phyloP scores from a whole-genome alignment of 2,329 filamentous ascomycete genomes.

The Botrytis fragariae region DNA sequence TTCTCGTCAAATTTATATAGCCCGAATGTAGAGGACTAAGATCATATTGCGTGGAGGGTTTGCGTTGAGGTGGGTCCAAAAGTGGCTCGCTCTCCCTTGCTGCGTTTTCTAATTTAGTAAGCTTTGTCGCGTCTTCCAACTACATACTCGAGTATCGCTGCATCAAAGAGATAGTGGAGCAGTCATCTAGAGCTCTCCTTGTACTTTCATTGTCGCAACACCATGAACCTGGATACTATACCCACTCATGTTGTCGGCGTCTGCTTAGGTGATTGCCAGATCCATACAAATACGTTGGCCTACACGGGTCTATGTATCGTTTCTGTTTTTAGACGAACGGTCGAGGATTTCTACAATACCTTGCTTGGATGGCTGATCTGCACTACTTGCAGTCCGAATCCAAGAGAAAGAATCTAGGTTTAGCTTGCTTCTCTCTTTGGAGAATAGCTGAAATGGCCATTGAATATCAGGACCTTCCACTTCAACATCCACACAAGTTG shows the following conservation, averaged over 20 bases:
- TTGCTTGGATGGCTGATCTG: neutral
- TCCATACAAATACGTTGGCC: neutral
- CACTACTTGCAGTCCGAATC: neutral
- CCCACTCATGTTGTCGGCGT: neutral
- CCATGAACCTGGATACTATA: neutral
- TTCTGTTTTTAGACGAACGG: neutral
- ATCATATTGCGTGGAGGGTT: neutral
- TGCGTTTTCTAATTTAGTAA: neutral
- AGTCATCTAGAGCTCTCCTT: neutral
- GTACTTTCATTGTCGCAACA: neutral
- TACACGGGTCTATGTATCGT: neutral
- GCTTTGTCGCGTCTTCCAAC: neutral
- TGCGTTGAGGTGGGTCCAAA: neutral
- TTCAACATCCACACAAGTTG: neutral
- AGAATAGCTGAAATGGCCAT: neutral
- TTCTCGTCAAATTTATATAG: neutral
- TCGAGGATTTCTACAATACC: neutral
- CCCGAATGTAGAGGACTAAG: neutral
- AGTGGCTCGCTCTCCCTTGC: neutral
- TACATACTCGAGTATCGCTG: neutral
- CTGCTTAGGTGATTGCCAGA: neutral
- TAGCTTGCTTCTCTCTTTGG: neutral
- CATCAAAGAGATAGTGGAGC: neutral
- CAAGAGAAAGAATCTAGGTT: neutral
- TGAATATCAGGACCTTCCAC: neutral